Percentiles rank a stretch among this genome's conserved stretches.
Evolutionary conservation across 2,329 filamentous ascomycete genomes (phyloP).

Genomic region (Penicillium sp.): DNA sequence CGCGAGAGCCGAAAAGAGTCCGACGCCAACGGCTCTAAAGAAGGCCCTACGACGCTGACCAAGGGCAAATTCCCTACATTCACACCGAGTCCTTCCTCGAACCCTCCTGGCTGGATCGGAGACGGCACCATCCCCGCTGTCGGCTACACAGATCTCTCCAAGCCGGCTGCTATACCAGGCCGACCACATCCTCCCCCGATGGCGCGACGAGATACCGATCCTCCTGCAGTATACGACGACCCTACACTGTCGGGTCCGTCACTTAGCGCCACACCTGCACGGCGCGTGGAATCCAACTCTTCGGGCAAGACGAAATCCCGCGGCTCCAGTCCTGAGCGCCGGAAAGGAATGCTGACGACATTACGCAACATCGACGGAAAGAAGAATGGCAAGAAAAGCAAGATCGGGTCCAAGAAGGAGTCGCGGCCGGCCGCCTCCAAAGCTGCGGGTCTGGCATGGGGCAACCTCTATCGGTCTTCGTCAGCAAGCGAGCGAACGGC

Average conservation of each 20-base stretch:
- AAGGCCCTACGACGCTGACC: conserved; percentile 20
- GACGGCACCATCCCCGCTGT: conserved; percentile 78
- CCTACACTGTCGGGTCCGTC: conserved; percentile 8
- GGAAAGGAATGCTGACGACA: conserved; percentile 58
- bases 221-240: conserved; percentile 16
- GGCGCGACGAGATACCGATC: conserved; percentile 21
- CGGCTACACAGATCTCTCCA: conserved; percentile 76
- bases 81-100: conserved; percentile 12
- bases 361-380: conserved; percentile 49
- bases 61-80: conserved; percentile 29
- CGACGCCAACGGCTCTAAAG: conserved; percentile 24
- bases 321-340: conserved; percentile 61
- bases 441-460: conserved; percentile 64
- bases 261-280: conserved; percentile 16
- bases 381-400: conserved; percentile 45
- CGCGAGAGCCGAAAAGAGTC: conserved; percentile 60
- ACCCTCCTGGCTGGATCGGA: conserved; percentile 64
- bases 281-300: conserved; percentile 30
- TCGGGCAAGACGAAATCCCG: conserved; percentile 48
- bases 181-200: conserved; percentile 25
- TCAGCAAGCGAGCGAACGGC: conserved; percentile 27
- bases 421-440: conserved; percentile 58
- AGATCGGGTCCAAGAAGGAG: conserved; percentile 38
- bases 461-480: conserved; percentile 33
- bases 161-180: conserved; percentile 61